Percentiles rank a stretch among this genome's conserved stretches.
Evolutionary conservation across 345 rosid genomes (phyloP).

Genomic region (Chamaenerion angustifolium): DNA sequence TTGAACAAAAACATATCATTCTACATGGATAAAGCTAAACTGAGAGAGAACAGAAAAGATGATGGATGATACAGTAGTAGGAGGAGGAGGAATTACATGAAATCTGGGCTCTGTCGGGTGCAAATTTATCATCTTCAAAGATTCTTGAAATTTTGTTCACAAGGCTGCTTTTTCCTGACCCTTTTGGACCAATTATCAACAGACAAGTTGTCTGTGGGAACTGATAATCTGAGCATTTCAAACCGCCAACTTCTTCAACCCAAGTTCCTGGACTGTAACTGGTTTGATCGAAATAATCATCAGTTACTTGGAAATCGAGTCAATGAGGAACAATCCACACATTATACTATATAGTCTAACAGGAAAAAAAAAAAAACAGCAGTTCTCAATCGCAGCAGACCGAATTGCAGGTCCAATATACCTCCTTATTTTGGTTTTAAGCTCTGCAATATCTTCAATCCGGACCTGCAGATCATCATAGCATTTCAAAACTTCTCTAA

Average conservation of each 20-base stretch:
- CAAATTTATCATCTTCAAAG: slow-evolving; percentile 41
- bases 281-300: slow-evolving; percentile 3
- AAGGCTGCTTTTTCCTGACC: slow-evolving; percentile 82
- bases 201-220: slow-evolving; percentile 48
- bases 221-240: slow-evolving; percentile 20
- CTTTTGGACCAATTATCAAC: slow-evolving; percentile 59
- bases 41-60: background rate
- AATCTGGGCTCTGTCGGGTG: slow-evolving; percentile 64
- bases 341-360: too few relatives aligned
- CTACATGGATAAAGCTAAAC: too few relatives aligned
- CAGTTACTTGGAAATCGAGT: too few relatives aligned
- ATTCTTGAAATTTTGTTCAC: slow-evolving; percentile 55
- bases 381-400: too few relatives aligned
- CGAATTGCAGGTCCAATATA: slow-evolving; percentile 5
- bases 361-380: too few relatives aligned
- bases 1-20: background rate
- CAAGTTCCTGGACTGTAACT: slow-evolving; percentile 64
- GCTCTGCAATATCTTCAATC: slow-evolving; percentile 19
- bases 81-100: slow-evolving; percentile 46
- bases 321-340: background rate
- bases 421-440: slow-evolving; percentile 40
- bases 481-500: slow-evolving; percentile 28
- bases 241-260: slow-evolving; percentile 27
- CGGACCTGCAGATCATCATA: slow-evolving; percentile 18
- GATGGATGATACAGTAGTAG: background rate